Conservation (phyloP, 2,329 filamentous ascomycete species). For the Penicillium sp. region DNA sequence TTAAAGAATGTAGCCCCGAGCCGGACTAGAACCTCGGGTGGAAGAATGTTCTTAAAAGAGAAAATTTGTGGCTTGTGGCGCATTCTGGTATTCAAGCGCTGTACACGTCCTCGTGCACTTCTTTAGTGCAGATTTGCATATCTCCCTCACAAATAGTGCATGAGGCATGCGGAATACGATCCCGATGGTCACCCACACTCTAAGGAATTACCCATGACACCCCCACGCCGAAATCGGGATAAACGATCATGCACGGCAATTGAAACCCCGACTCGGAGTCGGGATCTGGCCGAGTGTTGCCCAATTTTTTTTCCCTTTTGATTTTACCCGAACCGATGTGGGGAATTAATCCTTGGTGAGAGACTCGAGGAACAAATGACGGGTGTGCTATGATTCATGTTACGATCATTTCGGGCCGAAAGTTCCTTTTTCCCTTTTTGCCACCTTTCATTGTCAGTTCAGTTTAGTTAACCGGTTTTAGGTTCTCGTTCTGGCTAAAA, state of each 20-base stretch:
- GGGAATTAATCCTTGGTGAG: neutral
- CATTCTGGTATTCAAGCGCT: no score
- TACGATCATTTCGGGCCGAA: neutral
- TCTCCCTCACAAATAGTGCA: no score
- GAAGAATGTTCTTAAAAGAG: no score
- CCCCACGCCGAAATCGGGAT: neutral
- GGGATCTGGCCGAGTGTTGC: conserved; percentile 5
- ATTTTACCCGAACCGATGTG: conserved; percentile 13
- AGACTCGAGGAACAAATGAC: neutral
- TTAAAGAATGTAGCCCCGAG: no score
- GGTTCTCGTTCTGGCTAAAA: no score
- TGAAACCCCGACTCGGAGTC: conserved; percentile 5
- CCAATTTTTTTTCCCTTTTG: conserved; percentile 3
- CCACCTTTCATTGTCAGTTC: neutral
- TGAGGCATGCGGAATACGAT: no score
- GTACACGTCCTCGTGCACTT: no score
- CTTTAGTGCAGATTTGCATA: no score
- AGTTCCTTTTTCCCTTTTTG: neutral
- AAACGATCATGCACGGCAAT: neutral
- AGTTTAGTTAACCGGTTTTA: no score
- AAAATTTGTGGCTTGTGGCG: no score
- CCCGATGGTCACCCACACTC: no score
- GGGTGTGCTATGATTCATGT: neutral
- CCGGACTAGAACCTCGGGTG: no score
- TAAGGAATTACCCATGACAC: neutral